These are phyloP conservation scores for Aurantiochytrium sp. DNA, from an alignment of 108 stramenopile species.

Conservation along the genomic window DNA sequence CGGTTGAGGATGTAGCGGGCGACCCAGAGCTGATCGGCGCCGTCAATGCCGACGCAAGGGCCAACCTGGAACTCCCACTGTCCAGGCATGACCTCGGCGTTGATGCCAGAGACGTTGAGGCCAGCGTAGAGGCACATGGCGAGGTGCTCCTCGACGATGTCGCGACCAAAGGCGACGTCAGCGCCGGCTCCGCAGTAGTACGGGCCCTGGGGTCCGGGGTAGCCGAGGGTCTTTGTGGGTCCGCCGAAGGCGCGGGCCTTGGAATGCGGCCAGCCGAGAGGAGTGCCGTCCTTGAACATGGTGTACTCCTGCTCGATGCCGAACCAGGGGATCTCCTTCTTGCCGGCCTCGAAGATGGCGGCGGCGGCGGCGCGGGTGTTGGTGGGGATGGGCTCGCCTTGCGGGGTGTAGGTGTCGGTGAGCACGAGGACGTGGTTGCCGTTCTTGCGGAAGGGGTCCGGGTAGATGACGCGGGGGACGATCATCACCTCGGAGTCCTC, in stretches of 20 bases:
- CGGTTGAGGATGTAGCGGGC: conserved; percentile 88
- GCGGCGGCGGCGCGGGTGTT: conserved; percentile 67
- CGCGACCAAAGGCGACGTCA: conserved; percentile 40
- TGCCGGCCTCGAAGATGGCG: conserved; percentile 65
- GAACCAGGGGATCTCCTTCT: conserved; percentile 47
- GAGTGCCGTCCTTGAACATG: conserved; percentile 72
- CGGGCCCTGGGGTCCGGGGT: conserved; percentile 71
- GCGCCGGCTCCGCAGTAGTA: conserved; percentile 78
- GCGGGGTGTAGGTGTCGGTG: conserved; percentile 87
- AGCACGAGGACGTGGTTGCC: conserved; percentile 80
- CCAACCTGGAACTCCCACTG: conserved; percentile 98
- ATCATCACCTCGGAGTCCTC: conserved; percentile 63
- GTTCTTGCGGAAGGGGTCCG: conserved; percentile 83
- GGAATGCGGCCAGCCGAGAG: conserved; percentile 78
- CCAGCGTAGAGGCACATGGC: conserved; percentile 88
- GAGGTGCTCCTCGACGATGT: conserved; percentile 85
- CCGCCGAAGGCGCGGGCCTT: neutral
- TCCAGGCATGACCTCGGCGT: conserved; percentile 98
- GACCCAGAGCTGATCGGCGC: conserved; percentile 92
- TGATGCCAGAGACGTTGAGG: conserved; percentile 84
- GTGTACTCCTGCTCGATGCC: conserved; percentile 98
- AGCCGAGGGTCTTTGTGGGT: conserved; percentile 54
- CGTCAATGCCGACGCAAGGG: conserved; percentile 91
- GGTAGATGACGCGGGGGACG: conserved; percentile 70
- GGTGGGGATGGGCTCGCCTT: conserved; percentile 68